A percentile compares a stretch with the other conserved stretches of the same genome.
These are phyloP conservation scores for Dothidotthia symphoricarpi DNA, from an alignment of 2,329 filamentous ascomycete species.

Conservation along the genomic window DNA sequence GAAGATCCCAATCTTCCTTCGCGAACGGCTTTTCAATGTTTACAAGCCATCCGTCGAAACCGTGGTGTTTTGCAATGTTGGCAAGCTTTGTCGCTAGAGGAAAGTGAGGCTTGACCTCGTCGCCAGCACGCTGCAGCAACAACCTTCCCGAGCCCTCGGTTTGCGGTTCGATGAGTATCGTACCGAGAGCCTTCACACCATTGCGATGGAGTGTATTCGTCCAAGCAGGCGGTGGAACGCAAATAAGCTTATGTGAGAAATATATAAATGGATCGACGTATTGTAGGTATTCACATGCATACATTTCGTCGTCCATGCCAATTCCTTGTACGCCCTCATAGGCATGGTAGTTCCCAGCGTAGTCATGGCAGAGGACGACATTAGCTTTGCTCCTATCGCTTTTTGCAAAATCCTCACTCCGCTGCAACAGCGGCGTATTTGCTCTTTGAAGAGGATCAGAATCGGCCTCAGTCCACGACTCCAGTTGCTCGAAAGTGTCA, in stretches of 20 bases:
- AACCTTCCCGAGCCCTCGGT: constrained; percentile 35
- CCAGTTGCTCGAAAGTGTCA: constrained; percentile 42
- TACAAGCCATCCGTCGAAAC: constrained; percentile 51
- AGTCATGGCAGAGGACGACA: constrained; percentile 42
- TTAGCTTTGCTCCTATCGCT: constrained; percentile 15
- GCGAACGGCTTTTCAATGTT: constrained; percentile 49
- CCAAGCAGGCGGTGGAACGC: constrained; percentile 48
- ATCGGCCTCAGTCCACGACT: constrained; percentile 32
- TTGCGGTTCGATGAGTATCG: constrained; percentile 46
- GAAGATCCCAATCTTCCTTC: constrained; percentile 28
- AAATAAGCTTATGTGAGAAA: constrained; percentile 50
- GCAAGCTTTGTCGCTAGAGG: constrained; percentile 42
- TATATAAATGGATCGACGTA: constrained; percentile 48
- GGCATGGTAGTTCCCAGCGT: constrained; percentile 46
- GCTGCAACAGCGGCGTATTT: constrained; percentile 40
- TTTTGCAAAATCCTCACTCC: constrained; percentile 4
- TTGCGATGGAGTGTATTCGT: constrained; percentile 50
- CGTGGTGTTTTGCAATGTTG: constrained; percentile 42
- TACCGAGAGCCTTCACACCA: constrained; percentile 46
- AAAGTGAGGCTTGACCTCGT: constrained; percentile 21
- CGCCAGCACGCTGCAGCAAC: constrained; percentile 14
- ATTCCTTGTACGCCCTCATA: constrained; percentile 42
- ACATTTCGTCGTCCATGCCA: constrained; percentile 33
- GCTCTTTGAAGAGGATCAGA: constrained; percentile 40
- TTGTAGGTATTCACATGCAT: constrained; percentile 47